Conservation (phyloP, 768 basidiomycete genomes). For the Vararia minispora region DNA sequence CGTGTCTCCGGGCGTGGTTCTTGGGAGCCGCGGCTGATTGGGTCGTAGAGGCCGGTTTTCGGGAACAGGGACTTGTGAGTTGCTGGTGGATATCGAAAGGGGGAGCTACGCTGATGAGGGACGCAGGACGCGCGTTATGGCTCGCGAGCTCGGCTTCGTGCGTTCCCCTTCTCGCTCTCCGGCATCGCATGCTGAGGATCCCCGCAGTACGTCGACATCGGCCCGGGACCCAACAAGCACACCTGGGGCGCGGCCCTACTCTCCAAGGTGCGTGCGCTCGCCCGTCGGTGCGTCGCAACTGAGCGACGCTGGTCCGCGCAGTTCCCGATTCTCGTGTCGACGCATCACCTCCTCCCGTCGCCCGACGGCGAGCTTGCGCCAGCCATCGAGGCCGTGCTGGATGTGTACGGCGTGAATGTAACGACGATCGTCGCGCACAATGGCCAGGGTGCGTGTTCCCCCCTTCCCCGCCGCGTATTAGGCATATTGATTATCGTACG, state of each 20-base stretch:
- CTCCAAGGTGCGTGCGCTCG: constrained; percentile 44
- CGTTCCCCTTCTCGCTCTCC: constrained; percentile 17
- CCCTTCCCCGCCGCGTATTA: neutral
- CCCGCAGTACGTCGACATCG: constrained; percentile 71
- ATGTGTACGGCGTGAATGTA: constrained; percentile 66
- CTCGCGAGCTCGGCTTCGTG: constrained; percentile 75
- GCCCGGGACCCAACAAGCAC: constrained; percentile 79
- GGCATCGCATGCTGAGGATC: constrained; percentile 1
- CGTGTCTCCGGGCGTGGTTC: constrained; percentile 17
- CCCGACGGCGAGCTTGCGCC: constrained; percentile 82
- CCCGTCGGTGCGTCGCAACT: neutral
- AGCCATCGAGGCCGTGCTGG: constrained; percentile 77
- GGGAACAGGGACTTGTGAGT: constrained; percentile 78
- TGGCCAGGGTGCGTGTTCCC: constrained; percentile 58
- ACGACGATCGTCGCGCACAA: constrained; percentile 86
- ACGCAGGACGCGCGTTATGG: constrained; percentile 58
- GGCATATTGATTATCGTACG: neutral
- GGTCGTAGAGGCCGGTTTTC: constrained; percentile 50
- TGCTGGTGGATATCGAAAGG: constrained; percentile 6
- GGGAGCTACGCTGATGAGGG: constrained; percentile 4
- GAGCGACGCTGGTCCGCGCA: constrained; percentile 18
- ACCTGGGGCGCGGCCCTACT: constrained; percentile 83
- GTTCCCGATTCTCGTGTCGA: constrained; percentile 84
- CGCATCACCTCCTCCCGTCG: constrained; percentile 80
- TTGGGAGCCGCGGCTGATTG: neutral